phyloP scores from a whole-genome alignment of 1,284 basidiomycete genomes.

The Fomitiporia mediterranea region DNA sequence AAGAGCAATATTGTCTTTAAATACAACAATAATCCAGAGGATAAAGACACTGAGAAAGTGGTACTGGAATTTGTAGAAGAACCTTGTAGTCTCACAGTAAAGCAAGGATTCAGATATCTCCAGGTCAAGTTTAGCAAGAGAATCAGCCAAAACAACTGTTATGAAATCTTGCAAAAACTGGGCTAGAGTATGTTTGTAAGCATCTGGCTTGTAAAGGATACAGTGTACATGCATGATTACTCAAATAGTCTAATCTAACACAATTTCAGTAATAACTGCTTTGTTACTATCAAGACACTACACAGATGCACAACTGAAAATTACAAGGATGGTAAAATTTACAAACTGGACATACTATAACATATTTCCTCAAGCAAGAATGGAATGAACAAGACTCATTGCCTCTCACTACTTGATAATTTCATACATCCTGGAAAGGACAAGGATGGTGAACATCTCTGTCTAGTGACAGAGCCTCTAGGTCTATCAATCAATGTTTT shows the following conservation, averaged over 20 bases:
- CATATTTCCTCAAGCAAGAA: neutral
- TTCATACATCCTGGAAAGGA: conserved; percentile 27
- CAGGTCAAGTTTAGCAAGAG: conserved; percentile 27
- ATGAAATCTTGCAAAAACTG: conserved; percentile 29
- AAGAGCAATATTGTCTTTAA: no score
- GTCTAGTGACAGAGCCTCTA: conserved; percentile 28
- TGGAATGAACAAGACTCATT: neutral
- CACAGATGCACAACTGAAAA: conserved; percentile 27
- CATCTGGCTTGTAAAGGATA: conserved; percentile 30
- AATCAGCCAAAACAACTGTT: conserved; percentile 27
- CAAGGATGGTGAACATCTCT: conserved; percentile 27
- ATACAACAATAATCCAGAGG: no score
- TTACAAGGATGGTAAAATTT: conserved; percentile 22
- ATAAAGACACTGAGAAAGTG: no score
- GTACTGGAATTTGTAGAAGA: conserved; percentile 20
- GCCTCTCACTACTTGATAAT: conserved; percentile 25
- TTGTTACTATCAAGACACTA: conserved; percentile 31
- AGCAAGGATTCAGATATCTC: conserved; percentile 27
- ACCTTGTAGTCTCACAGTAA: conserved; percentile 28
- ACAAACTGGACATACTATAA: neutral
- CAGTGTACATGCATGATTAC: conserved; percentile 16
- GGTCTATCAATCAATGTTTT: conserved; percentile 25
- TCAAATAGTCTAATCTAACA: neutral
- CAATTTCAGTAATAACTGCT: conserved; percentile 19
- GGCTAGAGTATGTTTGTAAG: conserved; percentile 33